These are phyloP conservation scores for Salix purpurea DNA, from an alignment of 345 rosid species.

Conservation along the genomic window DNA sequence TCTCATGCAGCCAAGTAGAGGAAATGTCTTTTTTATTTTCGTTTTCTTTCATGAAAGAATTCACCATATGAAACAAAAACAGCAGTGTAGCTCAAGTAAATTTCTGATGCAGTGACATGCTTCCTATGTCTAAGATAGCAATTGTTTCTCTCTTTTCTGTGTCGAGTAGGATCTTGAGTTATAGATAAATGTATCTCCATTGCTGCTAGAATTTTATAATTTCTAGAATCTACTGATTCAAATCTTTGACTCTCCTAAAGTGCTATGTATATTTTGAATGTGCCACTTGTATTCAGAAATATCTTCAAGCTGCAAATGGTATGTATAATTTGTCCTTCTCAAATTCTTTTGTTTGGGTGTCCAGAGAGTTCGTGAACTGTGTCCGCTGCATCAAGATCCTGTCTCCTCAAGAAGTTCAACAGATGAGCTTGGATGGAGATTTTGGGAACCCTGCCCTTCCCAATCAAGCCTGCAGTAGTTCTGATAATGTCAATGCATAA, in stretches of 20 bases:
- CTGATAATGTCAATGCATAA: conserved; percentile 51
- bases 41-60: background rate
- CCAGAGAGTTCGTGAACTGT: conserved; percentile 70
- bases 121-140: background rate
- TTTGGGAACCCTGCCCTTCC: conserved; percentile 35
- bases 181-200: background rate
- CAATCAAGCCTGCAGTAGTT: conserved; percentile 66
- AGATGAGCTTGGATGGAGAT: conserved; percentile 41
- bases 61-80: background rate
- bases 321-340: background rate
- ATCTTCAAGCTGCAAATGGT: background rate
- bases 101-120: background rate
- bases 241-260: background rate
- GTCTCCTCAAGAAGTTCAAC: conserved; percentile 76
- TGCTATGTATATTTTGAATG: background rate
- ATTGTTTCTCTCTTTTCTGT: background rate
- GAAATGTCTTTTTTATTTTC: background rate
- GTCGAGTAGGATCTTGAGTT: background rate
- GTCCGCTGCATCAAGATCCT: conserved; percentile 63
- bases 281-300: background rate
- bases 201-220: background rate
- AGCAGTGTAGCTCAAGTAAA: background rate
- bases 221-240: background rate
- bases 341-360: conserved; percentile 1
- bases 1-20: background rate